Percentiles rank a stretch among this genome's conserved stretches.
Conservation (phyloP, 441 rosid species). For the Adansonia gregorii region DNA sequence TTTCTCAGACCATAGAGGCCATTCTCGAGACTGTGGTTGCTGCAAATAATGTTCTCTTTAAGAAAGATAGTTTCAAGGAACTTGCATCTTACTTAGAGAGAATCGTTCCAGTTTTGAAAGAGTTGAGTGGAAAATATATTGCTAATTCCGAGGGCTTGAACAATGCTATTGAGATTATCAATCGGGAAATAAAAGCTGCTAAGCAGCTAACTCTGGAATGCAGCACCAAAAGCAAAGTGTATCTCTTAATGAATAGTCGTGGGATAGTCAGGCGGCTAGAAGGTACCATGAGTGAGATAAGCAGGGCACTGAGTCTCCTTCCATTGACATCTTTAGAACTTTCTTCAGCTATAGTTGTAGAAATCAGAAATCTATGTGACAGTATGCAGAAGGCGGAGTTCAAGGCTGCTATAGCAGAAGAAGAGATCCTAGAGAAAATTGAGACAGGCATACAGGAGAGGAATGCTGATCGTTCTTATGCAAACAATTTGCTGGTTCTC, state of each 20-base stretch:
- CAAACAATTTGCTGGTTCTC: slow-evolving; percentile 50
- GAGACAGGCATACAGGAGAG: slow-evolving; percentile 69
- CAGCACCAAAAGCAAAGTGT: slow-evolving; percentile 56
- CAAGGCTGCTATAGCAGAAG: slow-evolving; percentile 59
- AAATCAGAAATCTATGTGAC: slow-evolving; percentile 43
- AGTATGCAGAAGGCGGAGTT: slow-evolving; percentile 63
- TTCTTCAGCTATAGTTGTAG: slow-evolving; percentile 47
- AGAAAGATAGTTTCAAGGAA: slow-evolving; percentile 56
- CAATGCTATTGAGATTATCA: slow-evolving; percentile 50
- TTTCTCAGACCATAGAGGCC: slow-evolving; percentile 51
- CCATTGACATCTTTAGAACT: slow-evolving; percentile 59
- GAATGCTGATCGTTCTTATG: slow-evolving; percentile 59
- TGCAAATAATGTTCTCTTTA: slow-evolving; percentile 48
- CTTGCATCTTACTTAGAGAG: slow-evolving; percentile 52
- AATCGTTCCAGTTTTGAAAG: slow-evolving; percentile 55
- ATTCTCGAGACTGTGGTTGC: slow-evolving; percentile 44
- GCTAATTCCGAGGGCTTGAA: slow-evolving; percentile 45
- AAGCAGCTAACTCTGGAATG: slow-evolving; percentile 51
- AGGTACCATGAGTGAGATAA: slow-evolving; percentile 47
- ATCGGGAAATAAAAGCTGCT: slow-evolving; percentile 51
- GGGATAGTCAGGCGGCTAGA: slow-evolving; percentile 44
- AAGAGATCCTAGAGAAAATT: slow-evolving; percentile 62
- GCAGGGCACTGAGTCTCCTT: slow-evolving; percentile 56
- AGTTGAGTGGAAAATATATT: slow-evolving; percentile 43
- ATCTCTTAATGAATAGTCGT: slow-evolving; percentile 63